phyloP scores from a whole-genome alignment of 2,329 filamentous ascomycete genomes.

The Coniosporium tulheliwenetii region DNA sequence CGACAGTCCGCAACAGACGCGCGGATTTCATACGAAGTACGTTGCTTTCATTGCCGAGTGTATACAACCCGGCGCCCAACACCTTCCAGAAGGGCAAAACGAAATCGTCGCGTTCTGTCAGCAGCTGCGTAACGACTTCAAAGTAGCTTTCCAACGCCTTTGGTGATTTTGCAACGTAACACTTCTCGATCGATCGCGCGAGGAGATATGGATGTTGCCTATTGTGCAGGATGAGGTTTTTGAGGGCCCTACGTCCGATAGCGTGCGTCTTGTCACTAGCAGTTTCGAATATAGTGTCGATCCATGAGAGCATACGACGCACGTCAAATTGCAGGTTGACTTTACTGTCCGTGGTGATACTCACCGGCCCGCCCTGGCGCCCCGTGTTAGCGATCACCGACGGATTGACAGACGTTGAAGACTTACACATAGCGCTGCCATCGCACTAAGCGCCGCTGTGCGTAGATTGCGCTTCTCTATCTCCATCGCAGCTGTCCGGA shows the following conservation, averaged over 20 bases:
- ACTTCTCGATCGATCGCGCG: slow-evolving; percentile 80
- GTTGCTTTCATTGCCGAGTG: slow-evolving; percentile 79
- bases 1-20: slow-evolving; percentile 62
- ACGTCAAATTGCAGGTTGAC: slow-evolving; percentile 85
- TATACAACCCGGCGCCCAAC: slow-evolving; percentile 76
- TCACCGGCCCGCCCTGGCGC: slow-evolving; percentile 49
- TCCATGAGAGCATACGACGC: slow-evolving; percentile 83
- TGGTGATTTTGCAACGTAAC: slow-evolving; percentile 64
- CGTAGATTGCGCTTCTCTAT: slow-evolving; percentile 91
- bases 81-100: slow-evolving; percentile 82
- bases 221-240: slow-evolving; percentile 82
- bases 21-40: slow-evolving; percentile 81
- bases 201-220: slow-evolving; percentile 72
- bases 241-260: slow-evolving; percentile 75
- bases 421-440: slow-evolving; percentile 81
- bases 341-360: slow-evolving; percentile 74
- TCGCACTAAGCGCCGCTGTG: slow-evolving; percentile 81
- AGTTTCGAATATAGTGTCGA: slow-evolving; percentile 86
- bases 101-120: slow-evolving; percentile 71
- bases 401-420: neutral
- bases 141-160: slow-evolving; percentile 94
- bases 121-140: slow-evolving; percentile 73
- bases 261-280: slow-evolving; percentile 82
- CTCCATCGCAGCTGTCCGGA: slow-evolving; percentile 78
- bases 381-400: slow-evolving; percentile 5